Conservation (phyloP, 495 filamentous ascomycete genomes). For the Penicillium manginii region DNA sequence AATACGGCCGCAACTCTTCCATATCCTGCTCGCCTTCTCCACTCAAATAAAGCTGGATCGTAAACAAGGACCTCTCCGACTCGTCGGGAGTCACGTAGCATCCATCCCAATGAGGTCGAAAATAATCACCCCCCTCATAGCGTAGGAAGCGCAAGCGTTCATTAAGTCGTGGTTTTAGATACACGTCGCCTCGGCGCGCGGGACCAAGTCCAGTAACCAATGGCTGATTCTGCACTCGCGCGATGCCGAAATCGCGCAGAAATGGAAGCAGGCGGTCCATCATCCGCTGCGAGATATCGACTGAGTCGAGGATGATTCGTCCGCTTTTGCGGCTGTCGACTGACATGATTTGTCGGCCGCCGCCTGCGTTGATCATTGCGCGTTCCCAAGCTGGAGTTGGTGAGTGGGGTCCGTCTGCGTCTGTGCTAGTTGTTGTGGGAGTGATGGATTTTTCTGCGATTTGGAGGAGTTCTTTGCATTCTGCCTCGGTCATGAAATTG, state of each 20-base stretch:
- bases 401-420: neutral
- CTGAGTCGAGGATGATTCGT: slow-evolving; percentile 73
- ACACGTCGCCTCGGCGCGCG: slow-evolving; percentile 50
- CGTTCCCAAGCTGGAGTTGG: slow-evolving; percentile 34
- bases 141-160: slow-evolving; percentile 80
- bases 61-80: slow-evolving; percentile 66
- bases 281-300: slow-evolving; percentile 62
- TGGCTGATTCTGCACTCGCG: slow-evolving; percentile 39
- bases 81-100: slow-evolving; percentile 63
- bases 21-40: slow-evolving; percentile 53
- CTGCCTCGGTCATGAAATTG: slow-evolving; percentile 60
- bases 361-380: slow-evolving; percentile 66
- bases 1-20: slow-evolving; percentile 30
- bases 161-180: slow-evolving; percentile 58
- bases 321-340: slow-evolving; percentile 67
- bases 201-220: slow-evolving; percentile 52
- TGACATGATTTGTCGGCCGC: slow-evolving; percentile 58
- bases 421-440: neutral
- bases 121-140: slow-evolving; percentile 77
- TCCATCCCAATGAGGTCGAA: slow-evolving; percentile 78
- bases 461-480: slow-evolving; percentile 60
- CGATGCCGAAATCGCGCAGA: slow-evolving; percentile 43
- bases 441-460: slow-evolving; percentile 55
- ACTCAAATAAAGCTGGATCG: slow-evolving; percentile 85
- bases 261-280: slow-evolving; percentile 61